phyloP scores from a whole-genome alignment of 2,329 filamentous ascomycete genomes.

The Botrytis tulipae region DNA sequence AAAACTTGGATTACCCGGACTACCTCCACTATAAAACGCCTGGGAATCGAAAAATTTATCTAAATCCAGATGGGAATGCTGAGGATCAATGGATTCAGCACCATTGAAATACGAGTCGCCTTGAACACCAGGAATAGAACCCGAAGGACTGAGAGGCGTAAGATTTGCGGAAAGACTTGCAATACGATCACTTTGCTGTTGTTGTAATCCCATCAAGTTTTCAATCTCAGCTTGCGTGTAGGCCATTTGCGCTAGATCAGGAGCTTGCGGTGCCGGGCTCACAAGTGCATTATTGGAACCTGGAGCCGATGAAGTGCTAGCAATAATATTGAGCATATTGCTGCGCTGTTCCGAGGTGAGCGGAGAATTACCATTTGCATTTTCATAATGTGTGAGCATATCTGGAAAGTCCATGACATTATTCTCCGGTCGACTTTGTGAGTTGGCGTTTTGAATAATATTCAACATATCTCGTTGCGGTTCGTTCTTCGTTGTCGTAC shows the following conservation, averaged over 20 bases:
- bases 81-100: conserved; percentile 39
- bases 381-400: conserved; percentile 43
- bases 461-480: conserved; percentile 63
- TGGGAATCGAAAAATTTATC: conserved; percentile 49
- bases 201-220: conserved; percentile 73
- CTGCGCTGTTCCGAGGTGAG: conserved; percentile 58
- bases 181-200: conserved; percentile 74
- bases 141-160: conserved; percentile 76
- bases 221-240: conserved; percentile 75
- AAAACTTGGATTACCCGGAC: conserved; percentile 29
- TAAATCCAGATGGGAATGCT: conserved; percentile 44
- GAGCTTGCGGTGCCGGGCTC: conserved; percentile 41
- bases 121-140: conserved; percentile 70
- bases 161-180: conserved; percentile 72
- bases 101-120: conserved; percentile 39
- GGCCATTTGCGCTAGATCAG: conserved; percentile 59
- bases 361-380: conserved; percentile 51
- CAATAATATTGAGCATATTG: conserved; percentile 60
- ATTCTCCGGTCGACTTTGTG: conserved; percentile 44
- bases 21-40: conserved; percentile 42
- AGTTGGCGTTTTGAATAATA: conserved; percentile 63
- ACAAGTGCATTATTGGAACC: conserved; percentile 37
- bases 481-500: conserved; percentile 54
- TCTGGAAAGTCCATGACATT: conserved; percentile 50
- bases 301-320: conserved; percentile 38